phyloP scores from a whole-genome alignment of 352 stramenopile genomes.

The Phytophthora melonis region DNA sequence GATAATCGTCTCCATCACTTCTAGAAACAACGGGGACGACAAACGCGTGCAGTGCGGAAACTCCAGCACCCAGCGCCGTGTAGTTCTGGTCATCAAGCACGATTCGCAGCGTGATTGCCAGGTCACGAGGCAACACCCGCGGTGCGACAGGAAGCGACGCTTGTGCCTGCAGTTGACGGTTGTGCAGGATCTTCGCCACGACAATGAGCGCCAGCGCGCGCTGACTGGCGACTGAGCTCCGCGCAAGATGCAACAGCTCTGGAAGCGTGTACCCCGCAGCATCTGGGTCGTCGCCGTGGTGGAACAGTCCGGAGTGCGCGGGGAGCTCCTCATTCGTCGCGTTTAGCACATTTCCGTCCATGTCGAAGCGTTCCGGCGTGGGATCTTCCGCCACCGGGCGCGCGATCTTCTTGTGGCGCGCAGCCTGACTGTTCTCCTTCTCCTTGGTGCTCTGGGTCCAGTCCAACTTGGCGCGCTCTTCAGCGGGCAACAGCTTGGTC shows the following conservation, averaged over 20 bases:
- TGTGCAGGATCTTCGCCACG: slow-evolving; percentile 68
- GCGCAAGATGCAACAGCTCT: slow-evolving; percentile 77
- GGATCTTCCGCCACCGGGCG: slow-evolving; percentile 31
- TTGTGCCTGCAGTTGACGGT: slow-evolving; percentile 41
- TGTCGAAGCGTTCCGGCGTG: slow-evolving; percentile 75
- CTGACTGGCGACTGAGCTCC: slow-evolving; percentile 77
- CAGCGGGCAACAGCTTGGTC: slow-evolving; percentile 52
- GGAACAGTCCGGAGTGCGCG: slow-evolving; percentile 76
- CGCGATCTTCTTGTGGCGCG: slow-evolving; percentile 15
- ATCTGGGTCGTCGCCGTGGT: slow-evolving; percentile 81
- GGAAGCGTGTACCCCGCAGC: slow-evolving; percentile 77
- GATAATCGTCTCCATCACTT: not conserved
- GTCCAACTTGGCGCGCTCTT: slow-evolving; percentile 81
- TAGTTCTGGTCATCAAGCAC: slow-evolving; percentile 76
- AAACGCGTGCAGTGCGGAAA: slow-evolving; percentile 64
- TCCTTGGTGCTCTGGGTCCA: slow-evolving; percentile 62
- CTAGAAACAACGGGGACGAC: slow-evolving; percentile 43
- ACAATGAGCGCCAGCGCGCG: slow-evolving; percentile 70
- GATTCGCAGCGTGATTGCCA: slow-evolving; percentile 62
- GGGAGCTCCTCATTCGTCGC: slow-evolving; percentile 34
- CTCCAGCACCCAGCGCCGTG: slow-evolving; percentile 53
- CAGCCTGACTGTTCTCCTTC: slow-evolving; percentile 19
- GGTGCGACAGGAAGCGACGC: slow-evolving; percentile 27
- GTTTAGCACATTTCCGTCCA: slow-evolving; percentile 56
- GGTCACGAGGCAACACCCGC: slow-evolving; percentile 50